Conservation (phyloP, 352 stramenopile species). For the Achlya hypogyna region DNA sequence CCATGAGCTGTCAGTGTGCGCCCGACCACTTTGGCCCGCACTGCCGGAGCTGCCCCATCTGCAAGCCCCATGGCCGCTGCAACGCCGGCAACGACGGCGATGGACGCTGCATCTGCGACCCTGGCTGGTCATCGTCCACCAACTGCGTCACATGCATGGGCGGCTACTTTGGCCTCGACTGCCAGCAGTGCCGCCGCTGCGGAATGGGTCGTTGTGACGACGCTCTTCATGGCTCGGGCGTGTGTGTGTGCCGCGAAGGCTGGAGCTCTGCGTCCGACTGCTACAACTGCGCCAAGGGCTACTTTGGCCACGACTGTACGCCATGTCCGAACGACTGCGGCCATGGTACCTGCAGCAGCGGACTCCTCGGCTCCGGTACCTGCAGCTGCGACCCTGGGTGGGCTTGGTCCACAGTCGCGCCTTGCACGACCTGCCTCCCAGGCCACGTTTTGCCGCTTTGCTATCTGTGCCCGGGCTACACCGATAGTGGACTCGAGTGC, state of each 20-base stretch:
- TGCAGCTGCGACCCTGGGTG: constrained; percentile 72
- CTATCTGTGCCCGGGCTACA: constrained; percentile 56
- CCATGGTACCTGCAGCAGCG: constrained; percentile 66
- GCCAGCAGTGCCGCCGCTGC: constrained; percentile 61
- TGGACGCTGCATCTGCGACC: constrained; percentile 73
- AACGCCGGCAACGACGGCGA: constrained; percentile 75
- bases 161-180: constrained; percentile 70
- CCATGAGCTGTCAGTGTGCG: constrained; percentile 78
- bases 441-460: constrained; percentile 69
- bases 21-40: constrained; percentile 70
- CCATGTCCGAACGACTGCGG: constrained; percentile 61
- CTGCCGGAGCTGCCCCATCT: constrained; percentile 78
- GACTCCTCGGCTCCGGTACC: constrained; percentile 62
- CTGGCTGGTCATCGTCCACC: constrained; percentile 81
- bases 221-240: constrained; percentile 55
- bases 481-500: constrained; percentile 61
- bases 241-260: constrained; percentile 72
- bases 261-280: constrained; percentile 71
- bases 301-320: constrained; percentile 63
- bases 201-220: constrained; percentile 75
- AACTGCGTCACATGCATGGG: constrained; percentile 83
- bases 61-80: constrained; percentile 71
- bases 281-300: constrained; percentile 75
- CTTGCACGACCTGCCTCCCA: constrained; percentile 63
- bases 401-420: constrained; percentile 44